Evolutionary conservation across 2,329 filamentous ascomycete genomes (phyloP), one percentile per base, ranked within the genome.

Genomic region (Aureobasidium sp.): DNA sequence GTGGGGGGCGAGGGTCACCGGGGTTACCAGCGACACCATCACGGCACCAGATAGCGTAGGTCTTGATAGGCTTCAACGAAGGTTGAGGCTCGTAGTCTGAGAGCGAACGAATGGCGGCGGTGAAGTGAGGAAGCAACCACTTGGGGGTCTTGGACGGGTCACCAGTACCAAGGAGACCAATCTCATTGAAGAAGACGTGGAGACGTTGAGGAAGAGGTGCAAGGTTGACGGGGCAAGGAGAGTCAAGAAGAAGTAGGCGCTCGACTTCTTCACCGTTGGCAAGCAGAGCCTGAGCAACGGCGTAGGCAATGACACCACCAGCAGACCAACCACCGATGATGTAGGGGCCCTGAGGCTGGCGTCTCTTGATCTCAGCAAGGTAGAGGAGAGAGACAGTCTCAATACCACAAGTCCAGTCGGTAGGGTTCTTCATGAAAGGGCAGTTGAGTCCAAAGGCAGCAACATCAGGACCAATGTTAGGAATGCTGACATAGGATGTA

Each of bases 111-210:
- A 91, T 85, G 25, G 85, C 85, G 27, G 86, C 83, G 0, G 83
- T 81, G 72, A 91, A 91, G 74, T 91, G 88, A 61, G 85, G 85
- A 2, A 89, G 80, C 16, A 91, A 80, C 88, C 88, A 91, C n/a
- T 81, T 76, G 0, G 88, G 88, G 42, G 87, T 83, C 72, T 85
- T 86, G 66, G 68, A 77, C 66, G 73, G 77, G 73, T 79, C 79
- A 32, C 80, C 77, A 55, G 85, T 85, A 27, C 87, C 88, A 30
- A 90, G 82, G 2, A 91, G 82, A 60, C 88, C 88, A 59, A 90
- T 87, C 51, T 81, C 79, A 59, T 86, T 86, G 68, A 90, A 89
- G 81, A 88, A 91, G 66, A 85, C 81, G 72, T 89, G 87, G 10
- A 90, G 82, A 64, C 80, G 77, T 27, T 76, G 75, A 5, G 79